Evolutionary conservation across 129 eudicot genomes (phyloP).

Genomic region (Heracleum sosnowskyi): DNA sequence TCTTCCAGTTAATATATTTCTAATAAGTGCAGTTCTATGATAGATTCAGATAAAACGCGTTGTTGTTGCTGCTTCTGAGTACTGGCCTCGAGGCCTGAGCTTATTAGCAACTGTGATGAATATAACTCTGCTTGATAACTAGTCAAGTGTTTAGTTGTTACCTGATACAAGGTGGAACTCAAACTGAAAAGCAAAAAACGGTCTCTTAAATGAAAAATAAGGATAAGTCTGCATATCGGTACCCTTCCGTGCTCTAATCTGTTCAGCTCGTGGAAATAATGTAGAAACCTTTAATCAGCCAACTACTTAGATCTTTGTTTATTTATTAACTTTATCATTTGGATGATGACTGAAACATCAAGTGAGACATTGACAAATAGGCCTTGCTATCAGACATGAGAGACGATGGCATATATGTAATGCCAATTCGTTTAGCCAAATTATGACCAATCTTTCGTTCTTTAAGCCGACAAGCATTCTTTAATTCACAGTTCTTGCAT

Average conservation of each 20-base stretch:
- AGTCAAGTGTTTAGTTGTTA: neutral
- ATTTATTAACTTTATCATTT: no score
- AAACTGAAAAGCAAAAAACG: no score
- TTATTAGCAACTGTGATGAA: neutral
- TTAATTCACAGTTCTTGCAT: neutral
- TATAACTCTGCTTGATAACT: neutral
- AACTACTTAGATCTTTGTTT: no score
- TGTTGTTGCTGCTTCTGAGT: no score
- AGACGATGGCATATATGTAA: neutral
- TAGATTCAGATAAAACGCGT: no score
- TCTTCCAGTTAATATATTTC: no score
- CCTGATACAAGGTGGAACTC: neutral
- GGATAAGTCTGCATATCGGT: neutral
- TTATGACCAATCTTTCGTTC: neutral
- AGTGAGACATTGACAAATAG: neutral
- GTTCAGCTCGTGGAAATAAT: no score
- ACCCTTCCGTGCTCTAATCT: no score
- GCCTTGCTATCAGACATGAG: no score
- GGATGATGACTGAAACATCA: neutral
- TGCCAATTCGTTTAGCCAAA: neutral
- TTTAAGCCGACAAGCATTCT: neutral
- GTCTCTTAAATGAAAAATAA: neutral
- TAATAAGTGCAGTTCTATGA: no score
- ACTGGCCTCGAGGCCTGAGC: neutral
- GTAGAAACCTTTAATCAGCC: no score